These are phyloP conservation scores for Podospora fimiseda DNA, from an alignment of 495 filamentous ascomycete species.

Conservation along the genomic window DNA sequence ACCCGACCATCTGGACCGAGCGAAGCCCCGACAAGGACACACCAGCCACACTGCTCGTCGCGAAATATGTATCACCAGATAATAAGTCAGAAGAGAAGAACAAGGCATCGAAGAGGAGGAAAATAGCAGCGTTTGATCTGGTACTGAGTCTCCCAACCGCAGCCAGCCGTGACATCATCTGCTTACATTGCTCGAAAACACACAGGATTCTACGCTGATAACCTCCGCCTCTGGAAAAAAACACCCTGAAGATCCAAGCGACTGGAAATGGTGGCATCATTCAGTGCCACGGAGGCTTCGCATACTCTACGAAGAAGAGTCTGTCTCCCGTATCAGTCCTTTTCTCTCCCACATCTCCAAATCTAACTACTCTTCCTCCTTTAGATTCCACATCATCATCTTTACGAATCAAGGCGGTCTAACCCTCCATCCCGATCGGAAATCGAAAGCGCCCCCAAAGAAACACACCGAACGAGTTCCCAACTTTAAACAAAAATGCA, in stretches of 20 bases:
- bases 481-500: slow-evolving; percentile 73
- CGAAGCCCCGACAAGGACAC: slow-evolving; percentile 38
- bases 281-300: slow-evolving; percentile 60
- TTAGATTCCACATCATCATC: slow-evolving; percentile 69
- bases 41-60: slow-evolving; percentile 62
- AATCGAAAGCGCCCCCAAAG: slow-evolving; percentile 56
- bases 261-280: slow-evolving; percentile 94
- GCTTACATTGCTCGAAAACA: neutral
- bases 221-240: slow-evolving; percentile 71
- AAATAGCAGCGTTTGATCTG: slow-evolving; percentile 87
- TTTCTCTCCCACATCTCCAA: no score
- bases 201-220: slow-evolving; percentile 82
- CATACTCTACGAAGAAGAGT: slow-evolving; percentile 57
- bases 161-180: neutral
- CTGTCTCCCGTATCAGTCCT: no score
- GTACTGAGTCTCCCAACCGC: slow-evolving; percentile 36
- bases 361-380: neutral
- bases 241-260: slow-evolving; percentile 59
- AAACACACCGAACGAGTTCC: slow-evolving; percentile 53
- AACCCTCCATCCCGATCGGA: slow-evolving; percentile 57
- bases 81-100: slow-evolving; percentile 11
- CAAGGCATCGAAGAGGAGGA: slow-evolving; percentile 35
- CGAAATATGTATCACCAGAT: slow-evolving; percentile 51
- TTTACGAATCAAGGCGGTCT: slow-evolving; percentile 86
- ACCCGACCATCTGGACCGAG: slow-evolving; percentile 69